Evolutionary conservation across 2,329 filamentous ascomycete species (phyloP), one percentile per base, ranked within the genome.

Genomic region (Xylaria sp.): DNA sequence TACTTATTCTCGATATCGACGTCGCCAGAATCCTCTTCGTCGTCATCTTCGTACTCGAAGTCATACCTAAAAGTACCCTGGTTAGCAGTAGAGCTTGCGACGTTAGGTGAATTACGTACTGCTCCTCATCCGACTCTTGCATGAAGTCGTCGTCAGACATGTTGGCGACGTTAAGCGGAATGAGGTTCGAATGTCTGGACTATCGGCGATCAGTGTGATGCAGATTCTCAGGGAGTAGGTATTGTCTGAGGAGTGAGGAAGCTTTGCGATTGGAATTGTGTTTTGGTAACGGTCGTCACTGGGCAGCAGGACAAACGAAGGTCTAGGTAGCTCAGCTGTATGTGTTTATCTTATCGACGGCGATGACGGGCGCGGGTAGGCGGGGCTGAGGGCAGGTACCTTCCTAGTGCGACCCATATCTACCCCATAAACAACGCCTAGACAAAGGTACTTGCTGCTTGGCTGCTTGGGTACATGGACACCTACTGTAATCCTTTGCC

Each of bases 1-100:
- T 99, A 99, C 77, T 96, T 97, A 79, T 99, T 99, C 73, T 99
- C 94, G 71, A 97, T 95, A 63, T 93, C 92, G 66, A 97, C 90
- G 71, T 97, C 91, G 53, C 88, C 92, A 26, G 84, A 86, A 53
- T 96, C 88, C 40, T 95, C 90, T 44, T 94, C 92, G 52, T 96
- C 91, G 62, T 92, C 91, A 54, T 87, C 94, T 71, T 97, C 93
- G 74, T 97, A 97, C 69, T 97, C 93, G 72, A 97, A 97, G 75
- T 97, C 94, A 71, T 97, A 92, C 67, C 88, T 90, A 54, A 3
- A 6, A 7, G 42, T 9, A 9, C 18, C 17, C 44, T 37, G 37
- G 21, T 57, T 11, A 52, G 34, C 19, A 24, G 37, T 9, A 22
- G 19, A 17, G 24, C n/a, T 13, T 18, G 7, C 4, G 18, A 26